Evolutionary conservation across 2,329 filamentous ascomycete species (phyloP), one percentile per base, ranked within the genome.

Genomic region (Neoascochyta sp.): DNA sequence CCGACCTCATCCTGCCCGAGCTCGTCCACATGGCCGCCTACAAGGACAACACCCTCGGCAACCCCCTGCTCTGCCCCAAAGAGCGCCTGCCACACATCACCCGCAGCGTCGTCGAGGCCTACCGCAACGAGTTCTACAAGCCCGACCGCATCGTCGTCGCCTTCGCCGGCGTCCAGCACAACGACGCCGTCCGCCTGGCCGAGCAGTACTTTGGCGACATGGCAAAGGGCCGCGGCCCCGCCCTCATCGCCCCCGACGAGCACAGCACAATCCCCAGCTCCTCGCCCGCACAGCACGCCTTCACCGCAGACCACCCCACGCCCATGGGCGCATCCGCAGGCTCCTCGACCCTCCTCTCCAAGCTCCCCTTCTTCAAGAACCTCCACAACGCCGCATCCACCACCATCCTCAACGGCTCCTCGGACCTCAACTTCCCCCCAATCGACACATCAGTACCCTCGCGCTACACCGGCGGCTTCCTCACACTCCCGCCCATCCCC

Each of bases 21-120:
- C 68, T 98, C 49, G 83, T 96, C 20, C 92, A 98, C 63, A 92
- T 89, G 70, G 88, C 92, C 7, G 92, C 89, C 2, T 98, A 86
- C 67, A 92, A 88, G 69, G 85, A 92, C 59, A 96, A 98, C 67
- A 96, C 92, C 0, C 73, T 98, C 9, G 92, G 92, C 20, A 93
- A 96, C 64, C 92, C 92, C 4, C 64, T 98, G 45, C 68, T 98
- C 28, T 98, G 92, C 60, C 92, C 92, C 0, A 78, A 83, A 55
- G 90, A 96, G 52, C 74, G 89, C 28, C 68, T 98, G 34, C 70
- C 68, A 0, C 69, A 76, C 47, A 98, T 98, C 52, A 74, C 88
- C 57, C 77, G 76, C 47, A 66, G 73, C 16, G 81, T 84, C 6
- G 80, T 96, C 29, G 70, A 83, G 52, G 76, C 80, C 38, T 98